Evolutionary conservation across 139 green algal species (phyloP).

Genomic region (Pseudopediastrum boryanum): DNA sequence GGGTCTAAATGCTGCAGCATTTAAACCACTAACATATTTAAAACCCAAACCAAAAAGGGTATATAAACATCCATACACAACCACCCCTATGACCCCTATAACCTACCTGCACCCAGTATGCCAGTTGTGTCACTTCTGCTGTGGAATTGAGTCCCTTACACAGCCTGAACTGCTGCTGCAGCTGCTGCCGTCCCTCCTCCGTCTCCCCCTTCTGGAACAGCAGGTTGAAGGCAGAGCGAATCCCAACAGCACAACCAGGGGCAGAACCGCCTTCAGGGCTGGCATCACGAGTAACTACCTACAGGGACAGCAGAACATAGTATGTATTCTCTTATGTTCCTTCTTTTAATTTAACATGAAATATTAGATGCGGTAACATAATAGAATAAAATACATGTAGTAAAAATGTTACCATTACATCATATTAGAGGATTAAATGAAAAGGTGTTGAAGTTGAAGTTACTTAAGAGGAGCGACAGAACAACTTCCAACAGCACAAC

Average conservation of each 20-base stretch:
- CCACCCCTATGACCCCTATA: neutral
- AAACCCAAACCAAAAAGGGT: too few species aligned
- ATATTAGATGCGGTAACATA: too few species aligned
- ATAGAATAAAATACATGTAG: too few species aligned
- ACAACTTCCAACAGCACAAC: slow-evolving; percentile 49
- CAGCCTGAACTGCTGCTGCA: slow-evolving; percentile 47
- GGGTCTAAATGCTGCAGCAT: too few species aligned
- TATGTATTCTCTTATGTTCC: neutral
- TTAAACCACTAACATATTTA: too few species aligned
- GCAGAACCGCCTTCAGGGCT: slow-evolving; percentile 46
- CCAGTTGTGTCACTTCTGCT: slow-evolving; percentile 24
- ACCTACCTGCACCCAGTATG: slow-evolving; percentile 62
- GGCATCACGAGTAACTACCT: slow-evolving; percentile 30
- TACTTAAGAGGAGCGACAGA: too few species aligned
- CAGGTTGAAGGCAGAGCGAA: slow-evolving; percentile 47
- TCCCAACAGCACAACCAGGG: slow-evolving; percentile 45
- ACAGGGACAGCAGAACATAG: neutral
- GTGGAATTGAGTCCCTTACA: slow-evolving; percentile 28
- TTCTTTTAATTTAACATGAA: too few species aligned
- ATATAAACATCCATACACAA: neutral
- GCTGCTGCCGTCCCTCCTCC: slow-evolving; percentile 21
- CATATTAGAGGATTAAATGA: too few species aligned
- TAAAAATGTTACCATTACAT: too few species aligned
- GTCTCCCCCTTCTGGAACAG: slow-evolving; percentile 19
- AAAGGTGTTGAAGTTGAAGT: too few species aligned